These are phyloP conservation scores for Leccinum boreale DNA, from an alignment of 768 basidiomycete species.

Conservation along the genomic window DNA sequence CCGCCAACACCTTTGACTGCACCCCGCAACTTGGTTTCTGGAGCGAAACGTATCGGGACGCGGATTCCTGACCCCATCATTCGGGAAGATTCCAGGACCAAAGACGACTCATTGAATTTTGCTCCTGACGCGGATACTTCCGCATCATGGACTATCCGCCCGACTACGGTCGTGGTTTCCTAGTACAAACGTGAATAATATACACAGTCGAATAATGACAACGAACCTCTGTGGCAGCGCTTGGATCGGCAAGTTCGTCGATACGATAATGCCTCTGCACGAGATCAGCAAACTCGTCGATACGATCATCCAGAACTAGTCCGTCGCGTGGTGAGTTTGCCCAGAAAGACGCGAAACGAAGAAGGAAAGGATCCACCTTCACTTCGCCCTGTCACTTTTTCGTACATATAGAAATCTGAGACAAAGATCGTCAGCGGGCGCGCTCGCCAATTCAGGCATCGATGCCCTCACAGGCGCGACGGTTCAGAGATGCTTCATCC, in stretches of 20 bases:
- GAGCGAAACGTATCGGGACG: slow-evolving; percentile 69
- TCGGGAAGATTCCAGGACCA: slow-evolving; percentile 83
- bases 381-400: slow-evolving; percentile 80
- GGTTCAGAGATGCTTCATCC: slow-evolving; percentile 35
- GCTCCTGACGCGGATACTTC: slow-evolving; percentile 52
- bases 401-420: slow-evolving; percentile 90
- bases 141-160: slow-evolving; percentile 68
- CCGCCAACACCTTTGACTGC: slow-evolving; percentile 58
- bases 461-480: slow-evolving; percentile 52
- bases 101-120: slow-evolving; percentile 71
- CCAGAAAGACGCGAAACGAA: background rate
- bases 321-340: background rate
- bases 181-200: slow-evolving; percentile 22
- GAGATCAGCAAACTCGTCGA: slow-evolving; percentile 81
- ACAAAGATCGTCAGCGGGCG: background rate
- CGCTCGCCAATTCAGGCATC: background rate
- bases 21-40: slow-evolving; percentile 62
- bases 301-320: slow-evolving; percentile 78
- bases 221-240: slow-evolving; percentile 50
- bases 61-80: slow-evolving; percentile 63
- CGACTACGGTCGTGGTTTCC: slow-evolving; percentile 69
- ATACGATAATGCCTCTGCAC: slow-evolving; percentile 68
- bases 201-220: background rate
- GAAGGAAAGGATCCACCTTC: slow-evolving; percentile 50
- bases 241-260: slow-evolving; percentile 75